Conservation (phyloP, 371 early-diverging fungal genomes). For the Funneliformis caledonium region DNA sequence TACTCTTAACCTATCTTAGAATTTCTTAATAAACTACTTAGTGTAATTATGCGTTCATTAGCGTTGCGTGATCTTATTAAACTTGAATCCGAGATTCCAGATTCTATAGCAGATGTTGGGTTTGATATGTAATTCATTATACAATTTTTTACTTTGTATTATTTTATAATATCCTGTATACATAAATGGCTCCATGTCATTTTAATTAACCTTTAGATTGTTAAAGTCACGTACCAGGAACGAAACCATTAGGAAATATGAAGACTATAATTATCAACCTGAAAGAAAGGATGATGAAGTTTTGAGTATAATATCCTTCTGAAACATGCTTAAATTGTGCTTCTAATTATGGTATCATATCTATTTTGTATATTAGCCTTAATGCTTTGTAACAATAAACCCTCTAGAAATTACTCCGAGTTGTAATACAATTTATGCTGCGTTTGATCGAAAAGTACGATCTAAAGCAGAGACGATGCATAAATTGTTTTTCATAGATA, state of each 20-base stretch:
- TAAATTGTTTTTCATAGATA: slow-evolving; percentile 19
- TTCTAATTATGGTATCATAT: not conserved
- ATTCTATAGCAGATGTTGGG: not conserved
- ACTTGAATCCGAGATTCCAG: not conserved
- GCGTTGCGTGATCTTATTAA: not conserved
- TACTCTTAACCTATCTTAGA: not conserved
- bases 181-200: not conserved
- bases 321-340: not conserved
- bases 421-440: slow-evolving; percentile 17
- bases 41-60: not conserved
- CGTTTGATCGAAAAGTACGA: not conserved
- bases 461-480: not conserved
- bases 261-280: not conserved
- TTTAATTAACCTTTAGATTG: not conserved
- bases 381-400: not conserved
- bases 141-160: not conserved
- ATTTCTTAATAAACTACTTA: not conserved
- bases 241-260: not conserved
- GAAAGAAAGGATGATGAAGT: not conserved
- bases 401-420: not conserved
- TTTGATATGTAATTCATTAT: not conserved
- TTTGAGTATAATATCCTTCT: slow-evolving; percentile 19
- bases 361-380: not conserved
- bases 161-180: not conserved
- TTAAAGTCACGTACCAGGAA: not conserved